A percentile compares a stretch with the other conserved stretches of the same genome.
Evolutionary conservation across 1,284 basidiomycete genomes (phyloP).

Genomic region (Coriolopsis trogii): DNA sequence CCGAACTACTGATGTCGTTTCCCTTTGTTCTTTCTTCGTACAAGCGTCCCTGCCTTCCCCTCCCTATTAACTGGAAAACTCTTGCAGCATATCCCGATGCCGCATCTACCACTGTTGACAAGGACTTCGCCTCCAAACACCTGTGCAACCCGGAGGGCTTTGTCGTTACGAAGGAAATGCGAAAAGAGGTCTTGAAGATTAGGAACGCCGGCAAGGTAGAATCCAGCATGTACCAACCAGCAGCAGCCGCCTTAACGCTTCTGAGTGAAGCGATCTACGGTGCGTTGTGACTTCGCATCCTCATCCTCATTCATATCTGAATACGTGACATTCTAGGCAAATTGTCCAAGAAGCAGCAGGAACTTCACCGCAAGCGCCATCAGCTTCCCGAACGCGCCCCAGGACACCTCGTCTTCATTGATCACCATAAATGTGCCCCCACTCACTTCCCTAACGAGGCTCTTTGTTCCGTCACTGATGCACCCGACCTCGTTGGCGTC

Average conservation of each 20-base stretch:
- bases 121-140: too few species aligned
- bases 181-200: neutral
- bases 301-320: neutral
- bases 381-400: too few species aligned
- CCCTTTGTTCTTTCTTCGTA: too few species aligned
- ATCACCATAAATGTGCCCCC: neutral
- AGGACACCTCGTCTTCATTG: conserved; percentile 5
- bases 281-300: neutral
- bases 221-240: conserved; percentile 1
- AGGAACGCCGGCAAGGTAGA: neutral
- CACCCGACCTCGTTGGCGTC: conserved; percentile 6
- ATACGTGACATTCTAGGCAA: too few species aligned
- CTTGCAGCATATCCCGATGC: too few species aligned
- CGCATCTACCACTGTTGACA: too few species aligned
- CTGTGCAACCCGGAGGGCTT: too few species aligned
- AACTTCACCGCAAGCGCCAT: neutral
- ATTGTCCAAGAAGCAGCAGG: neutral
- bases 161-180: too few species aligned
- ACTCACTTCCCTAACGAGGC: neutral
- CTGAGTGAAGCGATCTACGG: conserved; percentile 5
- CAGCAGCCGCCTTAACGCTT: neutral
- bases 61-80: too few species aligned
- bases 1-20: too few species aligned
- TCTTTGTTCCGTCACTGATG: neutral
- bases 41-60: too few species aligned